phyloP scores from a whole-genome alignment of 805 yeast genomes.

The Saccharomycopsis vini region DNA sequence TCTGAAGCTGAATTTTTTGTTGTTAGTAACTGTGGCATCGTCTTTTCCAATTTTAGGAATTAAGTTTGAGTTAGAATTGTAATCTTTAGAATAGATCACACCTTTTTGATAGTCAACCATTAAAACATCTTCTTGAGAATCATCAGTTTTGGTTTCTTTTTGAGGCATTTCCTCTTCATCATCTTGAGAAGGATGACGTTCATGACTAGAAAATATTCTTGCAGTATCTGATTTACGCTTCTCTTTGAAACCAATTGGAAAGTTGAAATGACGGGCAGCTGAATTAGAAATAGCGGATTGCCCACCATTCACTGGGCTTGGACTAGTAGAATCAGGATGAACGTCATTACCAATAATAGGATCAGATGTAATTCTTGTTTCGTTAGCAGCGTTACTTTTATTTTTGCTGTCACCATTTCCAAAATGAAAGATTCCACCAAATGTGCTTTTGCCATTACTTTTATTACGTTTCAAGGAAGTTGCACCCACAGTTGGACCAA shows the following conservation, averaged over 20 bases:
- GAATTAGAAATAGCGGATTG: too few species aligned
- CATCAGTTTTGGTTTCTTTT: conserved; percentile 13
- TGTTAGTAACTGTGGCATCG: too few species aligned
- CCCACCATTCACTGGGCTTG: background rate
- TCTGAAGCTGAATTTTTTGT: conserved; percentile 9
- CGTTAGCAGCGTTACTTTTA: background rate
- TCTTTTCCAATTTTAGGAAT: conserved; percentile 10
- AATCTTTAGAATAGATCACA: conserved; percentile 16
- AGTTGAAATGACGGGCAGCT: too few species aligned
- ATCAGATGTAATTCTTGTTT: background rate
- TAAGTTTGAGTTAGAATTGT: conserved; percentile 10
- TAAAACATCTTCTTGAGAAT: conserved; percentile 13
- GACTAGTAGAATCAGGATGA: background rate
- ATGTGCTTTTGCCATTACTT: conserved; percentile 2
- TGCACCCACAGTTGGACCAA: conserved; percentile 11
- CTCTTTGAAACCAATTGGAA: too few species aligned
- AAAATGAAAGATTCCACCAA: conserved; percentile 8
- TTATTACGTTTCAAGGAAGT: conserved; percentile 8
- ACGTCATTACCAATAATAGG: background rate
- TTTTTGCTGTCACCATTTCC: background rate
- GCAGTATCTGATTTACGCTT: too few species aligned
- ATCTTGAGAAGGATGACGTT: conserved; percentile 3
- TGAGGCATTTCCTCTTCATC: conserved; percentile 1
- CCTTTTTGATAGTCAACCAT: conserved; percentile 17
- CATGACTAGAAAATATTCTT: too few species aligned